Percentiles rank a stretch among this genome's conserved stretches.
These are phyloP conservation scores for Colletotrichum musae DNA, from an alignment of 2,329 filamentous ascomycete species.

Conservation along the genomic window DNA sequence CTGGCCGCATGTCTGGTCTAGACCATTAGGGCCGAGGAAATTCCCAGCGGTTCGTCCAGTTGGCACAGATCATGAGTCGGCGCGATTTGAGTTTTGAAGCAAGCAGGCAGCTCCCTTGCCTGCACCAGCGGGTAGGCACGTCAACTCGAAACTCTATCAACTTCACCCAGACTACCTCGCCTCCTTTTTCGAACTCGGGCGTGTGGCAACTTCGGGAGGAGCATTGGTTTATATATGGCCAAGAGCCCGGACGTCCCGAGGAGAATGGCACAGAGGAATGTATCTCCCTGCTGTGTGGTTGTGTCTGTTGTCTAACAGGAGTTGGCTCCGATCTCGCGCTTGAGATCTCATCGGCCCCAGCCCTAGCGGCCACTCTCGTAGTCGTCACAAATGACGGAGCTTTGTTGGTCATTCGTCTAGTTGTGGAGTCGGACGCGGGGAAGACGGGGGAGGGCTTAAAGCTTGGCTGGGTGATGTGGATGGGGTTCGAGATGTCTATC, in stretches of 20 bases:
- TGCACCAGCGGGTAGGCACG: not conserved
- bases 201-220: not conserved
- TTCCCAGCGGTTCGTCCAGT: conserved; percentile 15
- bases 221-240: conserved; percentile 10
- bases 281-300: too few relatives aligned
- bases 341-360: too few relatives aligned
- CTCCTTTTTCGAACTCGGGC: not conserved
- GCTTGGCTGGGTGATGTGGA: not conserved
- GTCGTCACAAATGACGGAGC: not conserved
- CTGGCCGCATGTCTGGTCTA: too few relatives aligned
- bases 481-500: too few relatives aligned
- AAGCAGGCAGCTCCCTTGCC: conserved; percentile 9
- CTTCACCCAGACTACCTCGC: not conserved
- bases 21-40: not conserved
- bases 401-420: not conserved
- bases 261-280: not conserved
- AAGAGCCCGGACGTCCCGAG: not conserved
- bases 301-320: not conserved
- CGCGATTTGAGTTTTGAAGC: conserved; percentile 1
- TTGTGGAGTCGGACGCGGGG: conserved; percentile 14
- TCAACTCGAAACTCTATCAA: conserved; percentile 12
- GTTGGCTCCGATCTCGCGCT: not conserved
- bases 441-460: not conserved
- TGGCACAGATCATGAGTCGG: not conserved
- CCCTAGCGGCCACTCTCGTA: not conserved